Evolutionary conservation across 1,284 basidiomycete genomes (phyloP).

Genomic region (Cerrena zonata): DNA sequence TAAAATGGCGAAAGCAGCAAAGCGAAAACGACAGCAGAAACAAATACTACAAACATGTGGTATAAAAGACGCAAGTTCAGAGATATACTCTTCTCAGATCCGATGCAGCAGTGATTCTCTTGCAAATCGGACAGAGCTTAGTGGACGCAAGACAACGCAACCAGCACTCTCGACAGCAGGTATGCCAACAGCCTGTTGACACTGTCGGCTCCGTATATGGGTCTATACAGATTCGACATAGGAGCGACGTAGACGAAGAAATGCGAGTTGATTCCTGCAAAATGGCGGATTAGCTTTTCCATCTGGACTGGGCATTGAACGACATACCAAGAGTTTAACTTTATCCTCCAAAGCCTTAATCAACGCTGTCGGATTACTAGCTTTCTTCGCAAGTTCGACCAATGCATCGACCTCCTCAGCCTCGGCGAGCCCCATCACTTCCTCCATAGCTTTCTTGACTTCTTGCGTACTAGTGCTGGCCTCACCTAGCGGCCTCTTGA

Average conservation of each 20-base stretch:
- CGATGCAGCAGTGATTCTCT: slow-evolving; percentile 67
- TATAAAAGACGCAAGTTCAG: slow-evolving; percentile 18
- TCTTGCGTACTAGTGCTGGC: slow-evolving; percentile 17
- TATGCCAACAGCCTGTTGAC: slow-evolving; percentile 82
- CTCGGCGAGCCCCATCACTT: slow-evolving; percentile 40
- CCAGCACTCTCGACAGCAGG: slow-evolving; percentile 76
- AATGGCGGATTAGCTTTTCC: no score
- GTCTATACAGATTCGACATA: slow-evolving; percentile 74
- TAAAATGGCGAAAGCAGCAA: slow-evolving; percentile 2
- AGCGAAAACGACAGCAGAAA: slow-evolving; percentile 6
- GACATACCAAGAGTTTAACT: slow-evolving; percentile 50
- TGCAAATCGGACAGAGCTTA: slow-evolving; percentile 77
- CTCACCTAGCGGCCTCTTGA: slow-evolving; percentile 23
- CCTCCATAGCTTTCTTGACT: slow-evolving; percentile 36
- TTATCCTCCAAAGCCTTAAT: slow-evolving; percentile 57
- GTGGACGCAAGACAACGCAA: slow-evolving; percentile 73
- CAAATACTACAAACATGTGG: slow-evolving; percentile 4
- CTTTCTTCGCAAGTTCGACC: slow-evolving; percentile 43
- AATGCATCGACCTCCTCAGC: slow-evolving; percentile 44
- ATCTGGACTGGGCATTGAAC: no score
- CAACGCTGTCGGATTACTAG: slow-evolving; percentile 42
- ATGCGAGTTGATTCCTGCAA: slow-evolving; percentile 41
- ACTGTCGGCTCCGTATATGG: slow-evolving; percentile 70
- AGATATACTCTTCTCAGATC: slow-evolving; percentile 68
- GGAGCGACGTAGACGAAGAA: slow-evolving; percentile 41